phyloP scores from a whole-genome alignment of 2,329 filamentous ascomycete species.

The Fusarium sp. region DNA sequence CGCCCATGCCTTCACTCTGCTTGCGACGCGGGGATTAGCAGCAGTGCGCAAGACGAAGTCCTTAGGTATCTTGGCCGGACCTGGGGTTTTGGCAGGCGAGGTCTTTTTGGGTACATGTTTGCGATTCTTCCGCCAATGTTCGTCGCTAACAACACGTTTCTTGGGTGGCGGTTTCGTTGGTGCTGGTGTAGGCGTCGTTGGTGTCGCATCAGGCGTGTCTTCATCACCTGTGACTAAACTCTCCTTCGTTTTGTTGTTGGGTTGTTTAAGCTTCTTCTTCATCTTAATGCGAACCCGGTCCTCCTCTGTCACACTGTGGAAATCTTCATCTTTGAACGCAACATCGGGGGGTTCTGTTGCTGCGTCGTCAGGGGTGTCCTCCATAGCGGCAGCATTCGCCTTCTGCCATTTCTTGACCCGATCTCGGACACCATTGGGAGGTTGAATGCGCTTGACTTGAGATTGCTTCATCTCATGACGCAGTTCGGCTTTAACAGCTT shows the following conservation, averaged over 20 bases:
- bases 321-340: conserved; percentile 67
- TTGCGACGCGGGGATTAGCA: conserved; percentile 65
- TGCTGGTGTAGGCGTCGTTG: conserved; percentile 28
- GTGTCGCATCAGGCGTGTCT: conserved; percentile 33
- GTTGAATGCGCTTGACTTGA: conserved; percentile 68
- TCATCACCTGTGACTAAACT: conserved; percentile 38
- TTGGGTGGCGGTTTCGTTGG: conserved; percentile 72
- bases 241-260: conserved; percentile 46
- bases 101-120: conserved; percentile 59
- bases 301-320: conserved; percentile 69
- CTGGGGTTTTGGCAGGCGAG: conserved; percentile 49
- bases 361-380: conserved; percentile 61
- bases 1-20: conserved; percentile 73
- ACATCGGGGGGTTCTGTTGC: conserved; percentile 71
- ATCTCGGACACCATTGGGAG: conserved; percentile 76
- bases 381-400: conserved; percentile 74
- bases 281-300: conserved; percentile 68
- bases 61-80: conserved; percentile 60
- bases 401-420: conserved; percentile 89
- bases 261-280: conserved; percentile 57
- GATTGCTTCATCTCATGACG: conserved; percentile 67
- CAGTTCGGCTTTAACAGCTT: conserved; percentile 66
- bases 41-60: conserved; percentile 66
- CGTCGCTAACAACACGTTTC: conserved; percentile 93
- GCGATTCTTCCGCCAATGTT: conserved; percentile 81